Evolutionary conservation across 441 rosid species (phyloP).

Genomic region (Metrosideros polymorpha): DNA sequence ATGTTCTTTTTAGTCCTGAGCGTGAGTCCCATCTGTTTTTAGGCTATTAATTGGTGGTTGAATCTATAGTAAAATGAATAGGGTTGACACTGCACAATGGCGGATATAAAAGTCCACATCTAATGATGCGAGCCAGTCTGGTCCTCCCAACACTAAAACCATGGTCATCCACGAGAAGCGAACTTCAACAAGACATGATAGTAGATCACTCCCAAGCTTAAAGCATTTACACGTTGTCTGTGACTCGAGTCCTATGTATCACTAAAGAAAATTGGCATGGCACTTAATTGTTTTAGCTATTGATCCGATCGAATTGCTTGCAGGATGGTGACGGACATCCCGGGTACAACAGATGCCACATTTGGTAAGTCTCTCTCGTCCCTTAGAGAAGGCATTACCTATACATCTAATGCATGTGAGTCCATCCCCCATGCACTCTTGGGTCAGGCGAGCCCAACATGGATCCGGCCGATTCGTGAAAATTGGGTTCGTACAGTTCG

Average conservation of each 20-base stretch:
- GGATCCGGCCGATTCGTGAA: not conserved
- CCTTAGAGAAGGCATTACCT: not conserved
- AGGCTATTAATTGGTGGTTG: not conserved
- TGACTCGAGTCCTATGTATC: not conserved
- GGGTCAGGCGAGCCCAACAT: not conserved
- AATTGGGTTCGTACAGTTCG: not conserved
- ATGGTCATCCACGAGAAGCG: not conserved
- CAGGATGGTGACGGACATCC: constrained; percentile 8
- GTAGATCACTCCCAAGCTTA: not conserved
- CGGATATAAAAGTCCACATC: not conserved
- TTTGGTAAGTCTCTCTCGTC: constrained; percentile 48
- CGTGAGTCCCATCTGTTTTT: not conserved
- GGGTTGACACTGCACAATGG: not conserved
- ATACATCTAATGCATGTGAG: not conserved
- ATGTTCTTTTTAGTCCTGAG: not conserved
- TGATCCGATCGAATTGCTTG: not conserved
- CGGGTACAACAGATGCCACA: constrained; percentile 18
- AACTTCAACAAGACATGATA: not conserved
- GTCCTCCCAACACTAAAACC: not conserved
- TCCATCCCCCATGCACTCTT: not conserved
- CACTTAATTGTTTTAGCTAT: not conserved
- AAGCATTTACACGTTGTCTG: not conserved
- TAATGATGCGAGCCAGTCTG: not conserved
- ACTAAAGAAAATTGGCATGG: not conserved
- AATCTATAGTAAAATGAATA: not conserved